Evolutionary conservation across 2,329 filamentous ascomycete genomes (phyloP).

Genomic region (Botrytis aclada): DNA sequence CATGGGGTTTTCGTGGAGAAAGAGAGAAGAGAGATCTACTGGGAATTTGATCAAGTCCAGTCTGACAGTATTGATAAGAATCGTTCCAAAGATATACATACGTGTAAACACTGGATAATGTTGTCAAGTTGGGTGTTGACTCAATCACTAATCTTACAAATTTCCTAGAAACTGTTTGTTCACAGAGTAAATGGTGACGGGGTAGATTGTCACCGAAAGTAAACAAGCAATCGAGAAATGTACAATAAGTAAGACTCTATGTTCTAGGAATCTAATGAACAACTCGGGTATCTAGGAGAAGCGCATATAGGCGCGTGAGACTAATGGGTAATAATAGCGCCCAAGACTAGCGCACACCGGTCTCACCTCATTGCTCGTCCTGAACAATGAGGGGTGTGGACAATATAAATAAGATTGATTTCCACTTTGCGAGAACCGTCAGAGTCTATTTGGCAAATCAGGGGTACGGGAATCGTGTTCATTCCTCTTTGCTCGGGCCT

Average conservation of each 20-base stretch:
- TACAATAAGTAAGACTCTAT: neutral
- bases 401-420: neutral
- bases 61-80: neutral
- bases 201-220: neutral
- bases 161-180: neutral
- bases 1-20: slow-evolving; percentile 12
- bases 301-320: neutral
- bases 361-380: neutral
- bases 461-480: neutral
- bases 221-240: neutral
- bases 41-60: neutral
- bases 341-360: no score
- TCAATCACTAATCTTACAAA: neutral
- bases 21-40: neutral
- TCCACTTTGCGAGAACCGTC: no score
- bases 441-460: neutral
- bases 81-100: neutral
- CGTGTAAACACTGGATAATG: neutral
- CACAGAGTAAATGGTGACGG: neutral
- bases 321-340: neutral
- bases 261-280: neutral
- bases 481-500: neutral
- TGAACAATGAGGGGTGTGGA: neutral
- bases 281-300: neutral
- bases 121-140: neutral